A percentile compares a stretch with the other conserved stretches of the same genome.
These are phyloP conservation scores for Sugiyamaella sp. DNA, from an alignment of 1,139 yeast species.

Conservation along the genomic window DNA sequence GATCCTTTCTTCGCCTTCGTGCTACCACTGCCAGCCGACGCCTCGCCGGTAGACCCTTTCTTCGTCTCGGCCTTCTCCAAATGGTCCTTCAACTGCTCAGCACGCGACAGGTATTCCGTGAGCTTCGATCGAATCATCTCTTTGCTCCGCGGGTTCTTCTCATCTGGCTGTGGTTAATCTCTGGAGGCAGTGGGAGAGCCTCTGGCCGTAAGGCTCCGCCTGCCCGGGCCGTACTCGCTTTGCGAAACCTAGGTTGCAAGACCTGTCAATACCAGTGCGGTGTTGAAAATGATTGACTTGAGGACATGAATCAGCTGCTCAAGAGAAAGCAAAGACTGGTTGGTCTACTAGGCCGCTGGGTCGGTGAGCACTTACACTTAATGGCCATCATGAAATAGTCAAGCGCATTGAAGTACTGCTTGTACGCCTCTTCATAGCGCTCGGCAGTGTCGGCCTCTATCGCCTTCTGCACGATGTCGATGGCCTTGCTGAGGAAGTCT, in stretches of 20 bases:
- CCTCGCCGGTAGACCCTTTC: constrained; percentile 48
- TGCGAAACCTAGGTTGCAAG: too few species aligned
- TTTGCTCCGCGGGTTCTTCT: constrained; percentile 86
- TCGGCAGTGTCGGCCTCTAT: constrained; percentile 93
- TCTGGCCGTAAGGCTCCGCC: background rate
- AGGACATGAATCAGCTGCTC: too few species aligned
- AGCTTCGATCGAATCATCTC: constrained; percentile 87
- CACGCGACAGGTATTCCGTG: constrained; percentile 88
- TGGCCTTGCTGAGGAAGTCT: constrained; percentile 90
- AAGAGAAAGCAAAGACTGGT: too few species aligned
- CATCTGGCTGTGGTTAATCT: constrained; percentile 49
- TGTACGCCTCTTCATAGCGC: constrained; percentile 91
- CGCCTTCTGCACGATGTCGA: constrained; percentile 90
- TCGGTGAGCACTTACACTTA: constrained; percentile 54
- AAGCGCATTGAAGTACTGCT: constrained; percentile 86
- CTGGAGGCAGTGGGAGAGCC: background rate
- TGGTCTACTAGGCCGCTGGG: too few species aligned
- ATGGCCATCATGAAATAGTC: constrained; percentile 95
- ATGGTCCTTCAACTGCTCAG: constrained; percentile 92
- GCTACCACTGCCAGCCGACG: constrained; percentile 55
- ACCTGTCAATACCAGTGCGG: too few species aligned
- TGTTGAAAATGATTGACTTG: too few species aligned
- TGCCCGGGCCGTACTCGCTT: background rate
- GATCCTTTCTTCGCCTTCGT: constrained; percentile 56
- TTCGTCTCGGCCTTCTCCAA: constrained; percentile 63